Base-by-base conservation (phyloP, 139 green algal genomes). In the Tetradesmus obliquus region DNA sequence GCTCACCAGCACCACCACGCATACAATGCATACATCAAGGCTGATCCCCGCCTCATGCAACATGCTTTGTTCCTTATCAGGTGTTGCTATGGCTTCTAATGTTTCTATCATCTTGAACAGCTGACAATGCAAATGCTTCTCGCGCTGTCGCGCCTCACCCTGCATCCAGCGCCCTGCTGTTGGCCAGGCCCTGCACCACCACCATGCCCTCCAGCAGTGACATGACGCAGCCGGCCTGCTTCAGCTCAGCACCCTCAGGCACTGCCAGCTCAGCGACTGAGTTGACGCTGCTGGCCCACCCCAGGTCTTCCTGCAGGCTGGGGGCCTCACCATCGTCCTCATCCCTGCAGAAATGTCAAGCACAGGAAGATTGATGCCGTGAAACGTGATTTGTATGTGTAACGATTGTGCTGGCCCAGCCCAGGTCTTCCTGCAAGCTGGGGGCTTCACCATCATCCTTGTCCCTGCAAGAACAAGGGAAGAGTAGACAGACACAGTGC, bases 191-290 rank as follows among this genome's bases (percentile, higher is more conserved):
- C 87, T 94, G 91, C 76, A 95, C 89, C 83, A 96, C 95, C 85
- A 95, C 89, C 94, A 95, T 94, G 55, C 93, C 95, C 84, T 96
- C 95, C 72, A 95, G 60, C 80, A 95, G 74, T 2, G 79, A 85
- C 58, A 92, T 92, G 32, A 95, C 74, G 45, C 53, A 79, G 82
- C 94, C 95, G 3, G 91, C 91, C 5, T 84, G 94, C 79, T 94
- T 82, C 74, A 95, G 76, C 55, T 71, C 45, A 3, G 93, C 94
- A 5, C 54, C 83, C 5, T 82, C 71, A 20, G 69, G 66, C 15
- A 95, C 71, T 60, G 74, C 72, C 45, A 92, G 76, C 0, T 85
- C 94, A 53, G 57, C 32, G 54, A 95, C 57, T 3, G 81, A 84
- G 1, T 62, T 32, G 0, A 91, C 53, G 3, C 12, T 6, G 5